These are phyloP conservation scores for Fusarium praegraminearum DNA, from an alignment of 2,329 filamentous ascomycete genomes.

Conservation along the genomic window DNA sequence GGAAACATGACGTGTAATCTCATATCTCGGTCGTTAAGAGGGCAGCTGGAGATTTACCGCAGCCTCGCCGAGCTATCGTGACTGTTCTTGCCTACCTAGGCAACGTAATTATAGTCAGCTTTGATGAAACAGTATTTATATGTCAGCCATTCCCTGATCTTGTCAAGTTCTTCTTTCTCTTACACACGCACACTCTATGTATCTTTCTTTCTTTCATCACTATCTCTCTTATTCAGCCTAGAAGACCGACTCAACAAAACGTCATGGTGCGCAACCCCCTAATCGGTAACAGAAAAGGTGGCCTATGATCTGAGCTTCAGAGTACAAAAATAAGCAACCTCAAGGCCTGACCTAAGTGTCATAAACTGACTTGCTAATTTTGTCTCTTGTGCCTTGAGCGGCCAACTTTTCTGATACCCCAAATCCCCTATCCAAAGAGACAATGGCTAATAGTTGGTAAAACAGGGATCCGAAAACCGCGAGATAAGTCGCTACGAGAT, in stretches of 20 bases:
- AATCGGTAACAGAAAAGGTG: too few relatives aligned
- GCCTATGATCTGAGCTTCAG: neutral
- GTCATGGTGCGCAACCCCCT: constrained; percentile 41
- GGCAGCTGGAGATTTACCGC: neutral
- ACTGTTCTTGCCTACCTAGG: constrained; percentile 10
- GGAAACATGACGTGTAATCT: neutral
- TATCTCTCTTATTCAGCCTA: neutral
- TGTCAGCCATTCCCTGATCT: neutral
- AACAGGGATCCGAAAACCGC: constrained; percentile 55
- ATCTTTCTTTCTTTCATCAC: neutral
- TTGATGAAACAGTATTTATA: constrained; percentile 31
- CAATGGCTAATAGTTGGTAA: neutral
- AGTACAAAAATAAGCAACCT: neutral
- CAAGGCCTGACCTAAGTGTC: neutral
- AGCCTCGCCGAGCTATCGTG: constrained; percentile 15
- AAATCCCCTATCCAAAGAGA: neutral
- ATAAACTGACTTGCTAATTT: neutral
- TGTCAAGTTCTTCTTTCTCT: neutral
- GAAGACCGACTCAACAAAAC: constrained; percentile 8
- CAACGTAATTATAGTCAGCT: constrained; percentile 25
- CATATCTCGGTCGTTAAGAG: constrained; percentile 1
- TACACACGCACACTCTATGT: neutral
- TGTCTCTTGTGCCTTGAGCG: neutral
- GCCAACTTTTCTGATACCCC: neutral
- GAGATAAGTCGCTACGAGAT: constrained; percentile 64